A percentile compares a stretch with the other conserved stretches of the same genome.
These are phyloP conservation scores for Glycyrrhiza uralensis DNA, from an alignment of 306 rosid genomes.

Conservation along the genomic window DNA sequence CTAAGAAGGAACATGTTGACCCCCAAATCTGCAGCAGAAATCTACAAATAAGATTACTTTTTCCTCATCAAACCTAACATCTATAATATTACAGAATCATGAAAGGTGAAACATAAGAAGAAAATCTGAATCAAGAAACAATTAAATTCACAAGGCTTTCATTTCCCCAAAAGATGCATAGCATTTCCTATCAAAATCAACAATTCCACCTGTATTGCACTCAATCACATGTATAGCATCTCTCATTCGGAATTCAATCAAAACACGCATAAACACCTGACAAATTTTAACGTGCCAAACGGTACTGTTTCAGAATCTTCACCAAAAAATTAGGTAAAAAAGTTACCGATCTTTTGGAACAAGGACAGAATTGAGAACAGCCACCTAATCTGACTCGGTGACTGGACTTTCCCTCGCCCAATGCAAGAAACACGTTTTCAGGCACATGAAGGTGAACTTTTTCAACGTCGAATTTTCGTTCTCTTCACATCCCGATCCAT, in stretches of 20 bases:
- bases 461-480: neutral
- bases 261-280: neutral
- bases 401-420: neutral
- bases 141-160: neutral
- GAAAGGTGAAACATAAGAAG: slow-evolving; percentile 1
- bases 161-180: neutral
- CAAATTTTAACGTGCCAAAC: neutral
- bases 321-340: neutral
- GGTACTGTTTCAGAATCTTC: neutral
- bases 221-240: neutral
- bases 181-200: neutral
- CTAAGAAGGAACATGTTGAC: slow-evolving; percentile 60
- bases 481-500: neutral
- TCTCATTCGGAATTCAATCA: neutral
- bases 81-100: neutral
- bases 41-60: slow-evolving; percentile 1
- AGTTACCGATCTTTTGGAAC: neutral
- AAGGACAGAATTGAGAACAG: neutral
- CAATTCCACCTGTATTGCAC: neutral
- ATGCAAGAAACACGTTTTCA: neutral
- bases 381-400: neutral
- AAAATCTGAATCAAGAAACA: neutral
- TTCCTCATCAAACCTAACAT: neutral
- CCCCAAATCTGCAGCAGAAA: slow-evolving; percentile 39
- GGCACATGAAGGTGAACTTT: slow-evolving; percentile 5